These are phyloP conservation scores for Suhomyces faveliae DNA, from an alignment of 805 yeast genomes.

Conservation along the genomic window DNA sequence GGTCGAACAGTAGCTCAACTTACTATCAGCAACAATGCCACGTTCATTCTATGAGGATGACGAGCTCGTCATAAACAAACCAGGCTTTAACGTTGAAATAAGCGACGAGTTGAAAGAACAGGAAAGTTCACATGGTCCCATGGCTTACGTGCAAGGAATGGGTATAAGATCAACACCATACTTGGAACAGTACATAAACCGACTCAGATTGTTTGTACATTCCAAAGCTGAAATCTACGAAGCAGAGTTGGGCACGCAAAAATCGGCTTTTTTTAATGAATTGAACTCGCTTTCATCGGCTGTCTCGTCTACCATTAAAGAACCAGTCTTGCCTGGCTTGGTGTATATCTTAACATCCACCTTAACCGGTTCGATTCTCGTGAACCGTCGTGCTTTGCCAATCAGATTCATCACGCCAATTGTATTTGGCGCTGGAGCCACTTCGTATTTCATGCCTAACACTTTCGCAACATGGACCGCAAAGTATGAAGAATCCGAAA, in stretches of 20 bases:
- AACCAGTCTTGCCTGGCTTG: slow-evolving; percentile 55
- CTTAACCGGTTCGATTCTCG: slow-evolving; percentile 56
- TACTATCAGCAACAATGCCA: slow-evolving; percentile 1
- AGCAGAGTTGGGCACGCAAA: slow-evolving; percentile 47
- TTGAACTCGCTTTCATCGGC: slow-evolving; percentile 25
- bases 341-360: slow-evolving; percentile 55
- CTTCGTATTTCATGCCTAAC: slow-evolving; percentile 52
- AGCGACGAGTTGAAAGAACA: slow-evolving; percentile 33
- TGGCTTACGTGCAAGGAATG: slow-evolving; percentile 51
- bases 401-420: slow-evolving; percentile 53
- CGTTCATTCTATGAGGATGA: slow-evolving; percentile 50
- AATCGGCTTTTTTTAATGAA: slow-evolving; percentile 49
- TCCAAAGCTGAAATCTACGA: slow-evolving; percentile 34
- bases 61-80: slow-evolving; percentile 45
- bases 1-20: background rate
- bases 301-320: slow-evolving; percentile 40
- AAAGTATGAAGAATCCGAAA: slow-evolving; percentile 26
- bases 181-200: slow-evolving; percentile 43
- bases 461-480: slow-evolving; percentile 29
- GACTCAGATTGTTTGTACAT: slow-evolving; percentile 38
- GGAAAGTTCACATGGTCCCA: slow-evolving; percentile 41
- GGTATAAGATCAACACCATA: slow-evolving; percentile 49
- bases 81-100: slow-evolving; percentile 45
- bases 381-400: slow-evolving; percentile 46
- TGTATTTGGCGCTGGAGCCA: slow-evolving; percentile 44